Conservation (phyloP, 2,329 filamentous ascomycete genomes). For the Diaporthe ilicicola region DNA sequence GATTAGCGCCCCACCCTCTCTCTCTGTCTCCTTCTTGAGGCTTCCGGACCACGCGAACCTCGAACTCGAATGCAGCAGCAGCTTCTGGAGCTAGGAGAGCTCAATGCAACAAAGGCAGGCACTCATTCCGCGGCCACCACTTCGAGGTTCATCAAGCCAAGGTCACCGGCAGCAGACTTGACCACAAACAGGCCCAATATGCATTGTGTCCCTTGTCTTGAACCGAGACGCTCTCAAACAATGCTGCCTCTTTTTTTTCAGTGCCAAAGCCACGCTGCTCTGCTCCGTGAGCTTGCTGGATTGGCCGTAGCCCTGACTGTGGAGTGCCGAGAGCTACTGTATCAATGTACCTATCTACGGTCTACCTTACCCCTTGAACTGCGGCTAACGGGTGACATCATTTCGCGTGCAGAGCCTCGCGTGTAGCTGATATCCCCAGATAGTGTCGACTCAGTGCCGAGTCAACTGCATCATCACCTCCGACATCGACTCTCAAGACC, state of each 20-base stretch:
- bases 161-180: background rate
- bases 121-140: background rate
- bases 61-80: background rate
- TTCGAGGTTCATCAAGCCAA: background rate
- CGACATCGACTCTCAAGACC: background rate
- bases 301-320: background rate
- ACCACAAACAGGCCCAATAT: background rate
- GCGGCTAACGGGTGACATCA: slow-evolving; percentile 33
- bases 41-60: slow-evolving; percentile 7
- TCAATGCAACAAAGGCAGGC: background rate
- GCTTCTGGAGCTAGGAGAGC: background rate
- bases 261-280: background rate
- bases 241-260: background rate
- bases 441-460: slow-evolving; percentile 17
- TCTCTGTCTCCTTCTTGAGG: background rate
- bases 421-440: slow-evolving; percentile 23
- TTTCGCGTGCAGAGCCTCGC: slow-evolving; percentile 25
- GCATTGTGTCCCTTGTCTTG: background rate
- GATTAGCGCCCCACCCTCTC: background rate
- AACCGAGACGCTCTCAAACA: background rate
- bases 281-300: background rate
- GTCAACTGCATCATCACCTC: slow-evolving; percentile 18
- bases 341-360: too few species aligned
- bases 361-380: background rate
- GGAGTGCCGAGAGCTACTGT: background rate